Percentiles rank a stretch among this genome's conserved stretches.
phyloP scores from a whole-genome alignment of 805 yeast species.

The Zygosaccharomyces gambellarensis region DNA sequence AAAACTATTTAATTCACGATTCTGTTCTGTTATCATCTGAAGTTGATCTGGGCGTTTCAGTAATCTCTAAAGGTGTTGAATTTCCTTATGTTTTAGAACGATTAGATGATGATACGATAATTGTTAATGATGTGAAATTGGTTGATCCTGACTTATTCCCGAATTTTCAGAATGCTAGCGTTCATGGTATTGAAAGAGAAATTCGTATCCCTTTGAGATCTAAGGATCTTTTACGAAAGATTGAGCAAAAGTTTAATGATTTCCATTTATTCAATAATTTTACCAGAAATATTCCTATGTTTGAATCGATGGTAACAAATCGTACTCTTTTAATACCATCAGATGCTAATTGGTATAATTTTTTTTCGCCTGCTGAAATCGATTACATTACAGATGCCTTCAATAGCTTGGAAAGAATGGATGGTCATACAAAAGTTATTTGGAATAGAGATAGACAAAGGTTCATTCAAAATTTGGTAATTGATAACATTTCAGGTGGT shows the following conservation, averaged over 20 bases:
- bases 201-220: slow-evolving; percentile 37
- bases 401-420: slow-evolving; percentile 9
- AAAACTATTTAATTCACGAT: slow-evolving; percentile 33
- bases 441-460: slow-evolving; percentile 22
- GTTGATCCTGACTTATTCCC: slow-evolving; percentile 57
- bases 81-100: slow-evolving; percentile 18
- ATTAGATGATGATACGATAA: slow-evolving; percentile 29
- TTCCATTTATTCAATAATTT: slow-evolving; percentile 9
- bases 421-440: slow-evolving; percentile 7
- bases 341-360: slow-evolving; percentile 35
- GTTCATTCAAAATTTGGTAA: slow-evolving; percentile 31
- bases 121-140: slow-evolving; percentile 33
- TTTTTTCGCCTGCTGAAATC: slow-evolving; percentile 41
- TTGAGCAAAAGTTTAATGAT: slow-evolving; percentile 6
- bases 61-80: slow-evolving; percentile 16
- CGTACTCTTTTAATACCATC: slow-evolving; percentile 45
- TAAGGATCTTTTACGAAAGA: slow-evolving; percentile 35
- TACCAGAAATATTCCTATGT: slow-evolving; percentile 3
- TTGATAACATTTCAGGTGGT: slow-evolving; percentile 47
- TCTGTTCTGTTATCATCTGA: slow-evolving; percentile 33
- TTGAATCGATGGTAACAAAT: slow-evolving; percentile 24
- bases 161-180: slow-evolving; percentile 55
- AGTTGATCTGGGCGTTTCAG: slow-evolving; percentile 16
- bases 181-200: slow-evolving; percentile 56
- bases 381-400: slow-evolving; percentile 38